Evolutionary conservation across 371 early-diverging fungal species (phyloP).

Genomic region (Massospora cicadina): DNA sequence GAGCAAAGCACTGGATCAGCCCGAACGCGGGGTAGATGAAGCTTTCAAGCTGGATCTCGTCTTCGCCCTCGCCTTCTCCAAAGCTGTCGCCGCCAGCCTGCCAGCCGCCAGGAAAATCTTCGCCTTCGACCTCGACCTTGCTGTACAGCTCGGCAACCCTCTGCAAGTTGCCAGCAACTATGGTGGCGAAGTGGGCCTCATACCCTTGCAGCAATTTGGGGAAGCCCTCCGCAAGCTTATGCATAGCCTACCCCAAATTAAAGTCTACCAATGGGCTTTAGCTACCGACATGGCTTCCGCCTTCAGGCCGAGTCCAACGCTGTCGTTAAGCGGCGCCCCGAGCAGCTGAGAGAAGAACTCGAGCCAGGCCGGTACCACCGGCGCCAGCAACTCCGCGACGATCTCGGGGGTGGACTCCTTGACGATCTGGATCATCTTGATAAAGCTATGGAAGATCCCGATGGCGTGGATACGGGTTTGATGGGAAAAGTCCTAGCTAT

Average conservation of each 20-base stretch:
- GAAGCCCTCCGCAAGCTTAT: not conserved
- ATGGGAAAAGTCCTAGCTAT: not conserved
- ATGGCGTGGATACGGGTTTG: slow-evolving; percentile 9
- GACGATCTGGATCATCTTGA: slow-evolving; percentile 1
- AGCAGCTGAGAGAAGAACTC: slow-evolving; percentile 1
- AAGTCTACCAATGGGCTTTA: not conserved
- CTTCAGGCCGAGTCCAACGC: not conserved
- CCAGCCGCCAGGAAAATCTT: slow-evolving; percentile 2
- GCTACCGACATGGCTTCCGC: not conserved
- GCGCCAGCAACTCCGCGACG: not conserved
- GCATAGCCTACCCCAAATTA: not conserved
- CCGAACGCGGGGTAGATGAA: slow-evolving; percentile 17
- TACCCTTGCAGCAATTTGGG: not conserved
- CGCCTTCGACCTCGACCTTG: not conserved
- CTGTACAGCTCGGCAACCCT: not conserved
- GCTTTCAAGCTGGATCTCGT: not conserved
- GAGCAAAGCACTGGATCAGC: slow-evolving; percentile 23
- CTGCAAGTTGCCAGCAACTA: not conserved
- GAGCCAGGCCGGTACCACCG: not conserved
- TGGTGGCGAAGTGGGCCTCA: not conserved
- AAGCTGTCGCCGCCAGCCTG: not conserved
- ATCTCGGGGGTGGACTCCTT: slow-evolving; percentile 5
- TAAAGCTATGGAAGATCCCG: not conserved
- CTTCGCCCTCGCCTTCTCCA: slow-evolving; percentile 1
- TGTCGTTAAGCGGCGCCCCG: too few species aligned